Evolutionary conservation across 1,139 yeast genomes (phyloP), one percentile per base, ranked within the genome.

Genomic region (Blastobotrys capitulatus): DNA sequence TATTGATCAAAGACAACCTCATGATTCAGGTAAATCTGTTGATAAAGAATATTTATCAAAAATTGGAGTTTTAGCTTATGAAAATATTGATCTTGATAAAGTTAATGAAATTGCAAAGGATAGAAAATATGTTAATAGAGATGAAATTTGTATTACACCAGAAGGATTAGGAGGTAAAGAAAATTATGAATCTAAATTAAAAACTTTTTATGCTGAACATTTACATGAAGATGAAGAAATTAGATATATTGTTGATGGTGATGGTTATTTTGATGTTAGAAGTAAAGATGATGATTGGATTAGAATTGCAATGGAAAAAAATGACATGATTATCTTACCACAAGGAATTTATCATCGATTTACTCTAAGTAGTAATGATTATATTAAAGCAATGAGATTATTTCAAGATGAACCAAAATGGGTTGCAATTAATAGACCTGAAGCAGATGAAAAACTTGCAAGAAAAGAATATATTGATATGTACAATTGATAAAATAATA

Each of bases 181-280:
- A 37, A 82, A 79, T 0, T 79, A 85, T 61, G 75, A 80, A 55
- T 73, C 72, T 52, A 87, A 88, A 66, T 76, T 90, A 69, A 72
- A 77, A 54, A 76, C 69, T 49, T 90, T 90, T 67, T 88, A 84
- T 70, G 74, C 79, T 45, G 97, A 92, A 66, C 98, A 92, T 67
- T 74, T 87, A 57, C 98, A 92, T 65, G 97, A 92, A 66, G 98
- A 92, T 65, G 98, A 92, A 69, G 98, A 92, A 71, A 92, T 92
- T 65, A 75, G 98, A 56, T 90, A 89, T 68, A 79, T 89, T 52
- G 65, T 85, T 29, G 96, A 85, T 26, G 98, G 98, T 9, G 86
- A 82, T 54, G 97, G 98, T 0, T 92, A 79, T 68, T 92, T 92
- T 64, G 97, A 92, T 62, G 89, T 92, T 9, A 77, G 96, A 55